These are phyloP conservation scores for Aquanectria penicillioides DNA, from an alignment of 2,329 filamentous ascomycete genomes.

Conservation along the genomic window DNA sequence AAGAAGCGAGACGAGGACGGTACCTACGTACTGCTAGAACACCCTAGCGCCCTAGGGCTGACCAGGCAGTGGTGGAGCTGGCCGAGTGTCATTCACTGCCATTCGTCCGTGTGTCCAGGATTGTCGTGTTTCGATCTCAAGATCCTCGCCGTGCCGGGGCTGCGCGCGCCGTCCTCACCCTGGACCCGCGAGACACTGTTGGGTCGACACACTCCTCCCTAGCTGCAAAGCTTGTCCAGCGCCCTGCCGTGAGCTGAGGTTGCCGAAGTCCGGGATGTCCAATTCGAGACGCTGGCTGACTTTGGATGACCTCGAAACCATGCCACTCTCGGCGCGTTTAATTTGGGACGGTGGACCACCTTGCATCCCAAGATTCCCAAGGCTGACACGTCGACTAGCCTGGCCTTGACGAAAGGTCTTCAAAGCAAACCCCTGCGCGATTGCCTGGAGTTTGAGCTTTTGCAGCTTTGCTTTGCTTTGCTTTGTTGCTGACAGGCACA, in stretches of 20 bases:
- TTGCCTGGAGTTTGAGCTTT: neutral
- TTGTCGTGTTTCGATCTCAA: conserved; percentile 5
- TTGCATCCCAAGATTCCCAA: conserved; percentile 8
- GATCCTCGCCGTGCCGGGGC: neutral
- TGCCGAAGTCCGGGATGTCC: neutral
- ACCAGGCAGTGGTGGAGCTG: conserved; percentile 29
- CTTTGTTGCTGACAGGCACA: conserved; percentile 1
- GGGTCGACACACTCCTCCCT: neutral
- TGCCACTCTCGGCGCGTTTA: conserved; percentile 12
- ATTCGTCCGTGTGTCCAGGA: conserved; percentile 2
- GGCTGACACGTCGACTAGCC: conserved; percentile 19
- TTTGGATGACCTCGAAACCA: neutral
- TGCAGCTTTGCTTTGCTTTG: neutral
- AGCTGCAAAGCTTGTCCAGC: conserved; percentile 10
- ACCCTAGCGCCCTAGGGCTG: conserved; percentile 40
- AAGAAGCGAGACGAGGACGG: conserved; percentile 17
- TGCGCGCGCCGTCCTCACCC: neutral
- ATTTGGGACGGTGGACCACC: conserved; percentile 22
- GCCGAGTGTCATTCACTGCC: neutral
- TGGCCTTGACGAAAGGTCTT: neutral
- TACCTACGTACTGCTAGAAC: conserved; percentile 7
- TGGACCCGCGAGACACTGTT: neutral
- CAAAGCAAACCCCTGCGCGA: neutral
- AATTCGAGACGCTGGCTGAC: conserved; percentile 10
- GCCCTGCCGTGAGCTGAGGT: neutral